Percentiles rank a stretch among this genome's conserved stretches.
Conservation (phyloP, 106 monocot genomes). For the Gastrodia elata region DNA sequence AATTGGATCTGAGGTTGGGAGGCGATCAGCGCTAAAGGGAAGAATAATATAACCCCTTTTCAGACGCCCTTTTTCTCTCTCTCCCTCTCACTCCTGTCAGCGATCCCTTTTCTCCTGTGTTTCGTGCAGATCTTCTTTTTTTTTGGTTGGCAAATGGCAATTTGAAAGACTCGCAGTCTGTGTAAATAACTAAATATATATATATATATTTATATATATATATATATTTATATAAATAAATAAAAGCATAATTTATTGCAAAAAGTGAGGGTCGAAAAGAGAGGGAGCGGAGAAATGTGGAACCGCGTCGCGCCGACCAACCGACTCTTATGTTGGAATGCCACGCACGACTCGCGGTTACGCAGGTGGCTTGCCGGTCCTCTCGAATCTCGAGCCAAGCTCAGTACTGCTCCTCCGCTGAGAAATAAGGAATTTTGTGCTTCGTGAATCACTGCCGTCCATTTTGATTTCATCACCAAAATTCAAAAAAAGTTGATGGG, state of each 20-base stretch:
- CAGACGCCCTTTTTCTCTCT: background rate
- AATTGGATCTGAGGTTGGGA: background rate
- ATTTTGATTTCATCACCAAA: background rate
- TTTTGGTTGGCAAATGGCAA: background rate
- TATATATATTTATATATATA: too few relatives aligned
- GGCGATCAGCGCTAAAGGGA: background rate
- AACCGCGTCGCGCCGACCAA: constrained; percentile 1
- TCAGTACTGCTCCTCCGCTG: background rate
- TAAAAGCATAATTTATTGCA: background rate
- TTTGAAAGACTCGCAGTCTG: too few relatives aligned
- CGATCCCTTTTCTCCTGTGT: background rate
- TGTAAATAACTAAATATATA: too few relatives aligned
- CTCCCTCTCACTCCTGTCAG: background rate
- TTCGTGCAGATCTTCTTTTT: background rate
- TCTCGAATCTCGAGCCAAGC: background rate
- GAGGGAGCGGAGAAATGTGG: background rate
- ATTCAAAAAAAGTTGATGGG: background rate
- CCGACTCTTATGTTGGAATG: background rate
- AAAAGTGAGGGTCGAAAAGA: background rate
- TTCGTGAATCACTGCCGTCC: background rate
- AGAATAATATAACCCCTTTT: constrained; percentile 2
- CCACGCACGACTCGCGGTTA: constrained; percentile 2
- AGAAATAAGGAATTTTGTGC: background rate
- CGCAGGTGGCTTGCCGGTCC: background rate
- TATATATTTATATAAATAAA: background rate